Evolutionary conservation across 768 basidiomycete genomes (phyloP).

Genomic region (Russula olivacea): DNA sequence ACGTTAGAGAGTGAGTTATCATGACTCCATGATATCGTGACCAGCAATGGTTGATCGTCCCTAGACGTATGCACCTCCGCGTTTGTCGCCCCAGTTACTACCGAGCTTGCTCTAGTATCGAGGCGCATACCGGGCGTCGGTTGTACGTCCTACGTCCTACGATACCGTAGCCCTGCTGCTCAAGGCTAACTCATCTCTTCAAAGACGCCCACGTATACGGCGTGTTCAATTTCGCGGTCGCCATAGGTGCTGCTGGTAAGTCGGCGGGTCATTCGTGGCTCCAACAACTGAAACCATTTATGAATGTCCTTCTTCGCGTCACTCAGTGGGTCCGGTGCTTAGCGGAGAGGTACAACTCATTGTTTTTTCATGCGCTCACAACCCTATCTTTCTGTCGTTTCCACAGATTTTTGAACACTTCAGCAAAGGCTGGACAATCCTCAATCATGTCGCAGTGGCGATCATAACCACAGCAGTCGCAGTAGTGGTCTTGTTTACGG

Average conservation of each 20-base stretch:
- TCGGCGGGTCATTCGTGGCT: constrained; percentile 25
- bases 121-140: constrained; percentile 56
- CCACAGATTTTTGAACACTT: constrained; percentile 54
- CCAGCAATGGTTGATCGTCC: background rate
- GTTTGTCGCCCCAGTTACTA: constrained; percentile 53
- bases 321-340: constrained; percentile 59
- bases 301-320: no score
- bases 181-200: background rate
- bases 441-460: constrained; percentile 46
- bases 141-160: constrained; percentile 46
- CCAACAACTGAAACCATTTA: background rate
- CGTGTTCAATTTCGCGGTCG: constrained; percentile 67
- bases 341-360: constrained; percentile 52
- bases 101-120: constrained; percentile 61
- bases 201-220: constrained; percentile 71
- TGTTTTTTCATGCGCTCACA: background rate
- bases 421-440: constrained; percentile 51
- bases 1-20: constrained; percentile 48
- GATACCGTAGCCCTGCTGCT: constrained; percentile 11
- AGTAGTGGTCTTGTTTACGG: constrained; percentile 44
- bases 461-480: constrained; percentile 37
- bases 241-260: constrained; percentile 53
- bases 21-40: no score
- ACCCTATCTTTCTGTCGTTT: background rate
- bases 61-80: constrained; percentile 59